Evolutionary conservation across 2,329 filamentous ascomycete genomes (phyloP).

Genomic region (Calonectria naviculata): DNA sequence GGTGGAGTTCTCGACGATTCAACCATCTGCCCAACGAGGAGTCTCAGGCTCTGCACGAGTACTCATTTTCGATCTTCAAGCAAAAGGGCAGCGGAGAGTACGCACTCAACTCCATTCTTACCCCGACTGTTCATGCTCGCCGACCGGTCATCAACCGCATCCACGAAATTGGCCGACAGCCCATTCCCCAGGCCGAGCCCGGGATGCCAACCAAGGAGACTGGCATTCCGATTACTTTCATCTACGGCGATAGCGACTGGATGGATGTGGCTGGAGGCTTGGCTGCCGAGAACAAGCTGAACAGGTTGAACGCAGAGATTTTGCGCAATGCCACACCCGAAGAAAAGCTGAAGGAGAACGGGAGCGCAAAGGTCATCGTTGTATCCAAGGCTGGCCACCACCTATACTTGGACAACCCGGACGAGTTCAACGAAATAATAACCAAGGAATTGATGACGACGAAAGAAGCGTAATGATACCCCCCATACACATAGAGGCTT

Average conservation of each 20-base stretch:
- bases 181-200: conserved; percentile 44
- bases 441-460: neutral
- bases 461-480: neutral
- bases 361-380: conserved; percentile 83
- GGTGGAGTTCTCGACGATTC: conserved; percentile 96
- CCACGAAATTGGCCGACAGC: conserved; percentile 82
- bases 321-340: conserved; percentile 55
- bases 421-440: conserved; percentile 66
- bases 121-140: conserved; percentile 91
- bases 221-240: conserved; percentile 85
- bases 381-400: conserved; percentile 72
- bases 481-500: neutral
- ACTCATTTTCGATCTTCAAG: conserved; percentile 93
- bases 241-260: conserved; percentile 99
- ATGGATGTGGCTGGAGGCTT: conserved; percentile 93
- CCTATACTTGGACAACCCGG: conserved; percentile 68
- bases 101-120: conserved; percentile 89
- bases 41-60: conserved; percentile 87
- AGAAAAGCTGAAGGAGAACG: conserved; percentile 78
- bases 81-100: conserved; percentile 95
- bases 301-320: conserved; percentile 55
- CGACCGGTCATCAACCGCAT: conserved; percentile 89
- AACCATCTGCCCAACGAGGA: conserved; percentile 86
- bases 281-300: conserved; percentile 82
- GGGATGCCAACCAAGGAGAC: conserved; percentile 57